Conservation (phyloP, 1,284 basidiomycete genomes). For the Sphagnurus paluster region DNA sequence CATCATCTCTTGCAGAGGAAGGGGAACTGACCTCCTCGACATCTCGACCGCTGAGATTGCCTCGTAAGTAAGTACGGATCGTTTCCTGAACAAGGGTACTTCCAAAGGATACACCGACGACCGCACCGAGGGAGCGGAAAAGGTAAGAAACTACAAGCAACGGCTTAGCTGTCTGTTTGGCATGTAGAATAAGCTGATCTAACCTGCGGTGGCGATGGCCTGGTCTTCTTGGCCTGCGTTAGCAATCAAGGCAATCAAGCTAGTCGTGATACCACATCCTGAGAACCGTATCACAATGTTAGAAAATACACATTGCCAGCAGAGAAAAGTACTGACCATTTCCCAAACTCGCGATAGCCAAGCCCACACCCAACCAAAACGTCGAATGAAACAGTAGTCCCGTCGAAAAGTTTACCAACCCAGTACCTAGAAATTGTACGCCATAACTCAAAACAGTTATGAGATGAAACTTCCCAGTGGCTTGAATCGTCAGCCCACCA, state of each 20-base stretch:
- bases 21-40: slow-evolving; percentile 45
- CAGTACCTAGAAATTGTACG: slow-evolving; percentile 40
- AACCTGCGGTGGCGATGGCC: slow-evolving; percentile 63
- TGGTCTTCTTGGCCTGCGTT: slow-evolving; percentile 62
- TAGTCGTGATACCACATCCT: slow-evolving; percentile 56
- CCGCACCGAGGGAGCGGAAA: slow-evolving; percentile 62
- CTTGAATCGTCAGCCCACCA: slow-evolving; percentile 56
- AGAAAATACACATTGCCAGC: background rate
- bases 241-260: slow-evolving; percentile 58
- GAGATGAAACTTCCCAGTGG: slow-evolving; percentile 56
- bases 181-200: slow-evolving; percentile 12
- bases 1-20: background rate
- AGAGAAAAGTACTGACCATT: slow-evolving; percentile 36
- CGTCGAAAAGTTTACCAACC: slow-evolving; percentile 37
- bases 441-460: slow-evolving; percentile 46
- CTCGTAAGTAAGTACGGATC: slow-evolving; percentile 44
- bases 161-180: background rate
- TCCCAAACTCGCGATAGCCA: slow-evolving; percentile 43
- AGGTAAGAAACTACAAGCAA: slow-evolving; percentile 53
- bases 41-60: slow-evolving; percentile 42
- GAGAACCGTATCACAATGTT: slow-evolving; percentile 2
- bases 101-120: slow-evolving; percentile 54
- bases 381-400: slow-evolving; percentile 38
- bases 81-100: slow-evolving; percentile 55
- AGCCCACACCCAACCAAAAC: slow-evolving; percentile 40